Percentiles rank a stretch among this genome's conserved stretches.
Evolutionary conservation across 1,139 yeast species (phyloP).

Genomic region (Candida sp.): DNA sequence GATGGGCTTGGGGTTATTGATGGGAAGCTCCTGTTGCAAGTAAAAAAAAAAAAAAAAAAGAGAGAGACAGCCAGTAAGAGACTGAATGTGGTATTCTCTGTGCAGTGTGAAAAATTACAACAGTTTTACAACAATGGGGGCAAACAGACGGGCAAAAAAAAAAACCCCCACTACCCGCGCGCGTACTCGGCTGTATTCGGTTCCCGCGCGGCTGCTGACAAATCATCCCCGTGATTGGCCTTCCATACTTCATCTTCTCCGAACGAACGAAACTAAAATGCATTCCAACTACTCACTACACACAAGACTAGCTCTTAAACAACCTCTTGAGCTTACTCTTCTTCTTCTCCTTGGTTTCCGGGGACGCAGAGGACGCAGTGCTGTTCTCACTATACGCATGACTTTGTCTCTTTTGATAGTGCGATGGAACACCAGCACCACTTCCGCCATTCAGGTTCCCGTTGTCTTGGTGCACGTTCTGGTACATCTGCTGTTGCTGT

Average conservation of each 20-base stretch:
- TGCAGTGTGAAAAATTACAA: background rate
- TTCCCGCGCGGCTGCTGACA: background rate
- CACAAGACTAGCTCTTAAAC: slow-evolving; percentile 24
- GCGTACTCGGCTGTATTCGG: no score
- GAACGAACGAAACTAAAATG: background rate
- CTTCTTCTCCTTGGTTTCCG: slow-evolving; percentile 33
- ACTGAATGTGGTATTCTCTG: background rate
- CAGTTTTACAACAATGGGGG: no score
- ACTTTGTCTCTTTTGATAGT: slow-evolving; percentile 33
- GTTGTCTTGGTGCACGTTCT: background rate
- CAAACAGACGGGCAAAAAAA: no score
- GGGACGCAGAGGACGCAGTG: slow-evolving; percentile 11
- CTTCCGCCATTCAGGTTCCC: background rate
- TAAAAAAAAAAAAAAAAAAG: background rate
- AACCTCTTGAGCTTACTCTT: slow-evolving; percentile 38
- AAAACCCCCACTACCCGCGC: no score
- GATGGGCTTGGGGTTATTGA: no score
- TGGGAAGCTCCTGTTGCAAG: background rate
- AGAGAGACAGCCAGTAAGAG: background rate
- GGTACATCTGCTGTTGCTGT: slow-evolving; percentile 10
- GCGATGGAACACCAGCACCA: slow-evolving; percentile 22
- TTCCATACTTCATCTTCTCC: background rate
- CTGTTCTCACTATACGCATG: slow-evolving; percentile 2
- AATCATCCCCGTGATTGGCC: background rate
- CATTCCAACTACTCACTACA: no score